Evolutionary conservation across 768 basidiomycete genomes (phyloP).

Genomic region (Paxillus rubicundulus): DNA sequence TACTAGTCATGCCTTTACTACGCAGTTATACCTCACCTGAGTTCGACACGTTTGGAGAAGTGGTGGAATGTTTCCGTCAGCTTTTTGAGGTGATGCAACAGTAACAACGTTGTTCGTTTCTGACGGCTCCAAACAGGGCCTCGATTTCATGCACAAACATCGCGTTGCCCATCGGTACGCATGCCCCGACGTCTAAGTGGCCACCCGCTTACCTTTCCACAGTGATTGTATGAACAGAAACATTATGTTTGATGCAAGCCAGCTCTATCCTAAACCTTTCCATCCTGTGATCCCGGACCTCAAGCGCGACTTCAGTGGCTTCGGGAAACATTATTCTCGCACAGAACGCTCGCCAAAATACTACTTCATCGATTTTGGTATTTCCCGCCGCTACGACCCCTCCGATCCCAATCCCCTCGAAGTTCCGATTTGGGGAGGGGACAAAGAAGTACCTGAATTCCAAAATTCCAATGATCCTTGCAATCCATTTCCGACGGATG

Average conservation of each 20-base stretch:
- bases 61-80: constrained; percentile 22
- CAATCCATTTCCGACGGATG: constrained; percentile 43
- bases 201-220: no score
- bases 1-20: constrained; percentile 26
- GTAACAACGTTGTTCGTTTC: background rate
- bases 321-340: constrained; percentile 28
- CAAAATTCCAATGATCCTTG: constrained; percentile 20
- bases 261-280: constrained; percentile 11
- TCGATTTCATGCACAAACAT: constrained; percentile 38
- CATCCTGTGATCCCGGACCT: constrained; percentile 19
- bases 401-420: constrained; percentile 24
- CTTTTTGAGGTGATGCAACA: constrained; percentile 20
- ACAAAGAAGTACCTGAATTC: constrained; percentile 42
- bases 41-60: constrained; percentile 24
- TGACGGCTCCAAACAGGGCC: constrained; percentile 21
- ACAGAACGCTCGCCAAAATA: constrained; percentile 31
- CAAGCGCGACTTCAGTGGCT: constrained; percentile 13
- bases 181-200: no score
- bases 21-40: constrained; percentile 14
- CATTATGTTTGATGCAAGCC: no score
- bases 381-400: constrained; percentile 32
- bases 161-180: constrained; percentile 32
- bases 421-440: constrained; percentile 36
- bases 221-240: no score
- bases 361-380: constrained; percentile 37